Evolutionary conservation across 2,329 filamentous ascomycete genomes (phyloP).

Genomic region (Cephalotrichum gorgonifer): DNA sequence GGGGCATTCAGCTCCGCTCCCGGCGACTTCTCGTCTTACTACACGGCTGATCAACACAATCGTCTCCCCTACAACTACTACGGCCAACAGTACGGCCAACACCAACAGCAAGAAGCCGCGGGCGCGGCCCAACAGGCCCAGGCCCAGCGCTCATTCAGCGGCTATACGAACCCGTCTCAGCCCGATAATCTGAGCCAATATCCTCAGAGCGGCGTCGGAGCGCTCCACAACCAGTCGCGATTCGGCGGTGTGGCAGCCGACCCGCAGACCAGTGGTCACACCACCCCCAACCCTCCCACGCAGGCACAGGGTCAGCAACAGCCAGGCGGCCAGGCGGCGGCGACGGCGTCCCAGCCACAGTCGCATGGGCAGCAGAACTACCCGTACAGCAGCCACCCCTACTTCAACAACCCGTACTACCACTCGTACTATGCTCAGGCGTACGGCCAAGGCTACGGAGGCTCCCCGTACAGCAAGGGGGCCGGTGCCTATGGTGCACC

Average conservation of each 20-base stretch:
- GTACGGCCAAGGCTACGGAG: conserved; percentile 39
- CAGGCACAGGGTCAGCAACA: conserved; percentile 38
- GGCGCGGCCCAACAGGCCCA: conserved; percentile 30
- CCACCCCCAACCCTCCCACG: conserved; percentile 66
- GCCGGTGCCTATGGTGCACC: conserved; percentile 43
- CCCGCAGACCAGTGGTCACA: conserved; percentile 76
- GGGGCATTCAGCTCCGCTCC: conserved; percentile 64
- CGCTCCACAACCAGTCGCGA: conserved; percentile 42
- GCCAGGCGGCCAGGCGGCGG: conserved; percentile 28
- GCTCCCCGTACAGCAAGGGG: conserved; percentile 41
- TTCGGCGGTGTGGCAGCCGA: conserved; percentile 51
- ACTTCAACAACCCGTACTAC: conserved; percentile 54
- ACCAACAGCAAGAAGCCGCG: conserved; percentile 61
- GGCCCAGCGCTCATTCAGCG: conserved; percentile 61
- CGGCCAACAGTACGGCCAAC: conserved; percentile 46
- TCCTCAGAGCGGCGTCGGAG: conserved; percentile 58
- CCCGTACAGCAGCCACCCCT: conserved; percentile 44
- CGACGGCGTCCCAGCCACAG: conserved; percentile 33
- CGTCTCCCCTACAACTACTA: conserved; percentile 74
- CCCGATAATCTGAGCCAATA: conserved; percentile 58
- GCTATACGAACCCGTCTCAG: conserved; percentile 54
- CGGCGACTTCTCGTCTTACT: conserved; percentile 76
- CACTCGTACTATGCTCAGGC: conserved; percentile 46
- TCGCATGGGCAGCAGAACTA: conserved; percentile 36
- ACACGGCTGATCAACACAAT: conserved; percentile 62